These are phyloP conservation scores for Chlorella sorokiniana DNA, from an alignment of 139 green algal species.

Conservation along the genomic window DNA sequence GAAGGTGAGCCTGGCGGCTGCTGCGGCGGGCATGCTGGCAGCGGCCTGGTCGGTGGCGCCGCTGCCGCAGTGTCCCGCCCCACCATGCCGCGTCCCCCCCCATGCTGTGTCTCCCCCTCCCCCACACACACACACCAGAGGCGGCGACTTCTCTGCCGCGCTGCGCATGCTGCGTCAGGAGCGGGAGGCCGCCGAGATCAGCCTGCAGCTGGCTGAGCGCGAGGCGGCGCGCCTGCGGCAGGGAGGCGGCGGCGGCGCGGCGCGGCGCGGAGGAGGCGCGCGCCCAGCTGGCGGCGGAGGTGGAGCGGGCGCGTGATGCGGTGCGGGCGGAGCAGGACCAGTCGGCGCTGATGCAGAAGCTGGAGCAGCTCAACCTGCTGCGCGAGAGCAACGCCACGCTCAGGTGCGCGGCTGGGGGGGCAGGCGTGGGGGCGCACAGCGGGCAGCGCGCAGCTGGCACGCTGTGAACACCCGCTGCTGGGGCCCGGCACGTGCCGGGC, in stretches of 20 bases:
- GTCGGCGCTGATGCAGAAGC: conserved; percentile 31
- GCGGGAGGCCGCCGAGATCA: conserved; percentile 50
- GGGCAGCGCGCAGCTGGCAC: too few relatives aligned
- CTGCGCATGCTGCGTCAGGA: conserved; percentile 55
- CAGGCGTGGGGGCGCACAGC: neutral
- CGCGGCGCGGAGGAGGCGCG: conserved; percentile 46
- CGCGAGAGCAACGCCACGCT: conserved; percentile 59
- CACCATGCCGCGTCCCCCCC: neutral
- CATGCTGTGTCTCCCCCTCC: neutral
- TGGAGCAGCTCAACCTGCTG: conserved; percentile 59
- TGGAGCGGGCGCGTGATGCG: conserved; percentile 28
- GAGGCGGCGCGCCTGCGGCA: conserved; percentile 45
- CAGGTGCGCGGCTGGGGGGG: conserved; percentile 11
- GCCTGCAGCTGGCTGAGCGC: conserved; percentile 50
- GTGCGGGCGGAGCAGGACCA: conserved; percentile 45
- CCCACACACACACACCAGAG: too few relatives aligned
- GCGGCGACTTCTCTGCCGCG: conserved; percentile 44
- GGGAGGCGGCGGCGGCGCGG: conserved; percentile 26
- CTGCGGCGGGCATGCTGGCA: neutral
- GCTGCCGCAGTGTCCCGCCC: neutral
- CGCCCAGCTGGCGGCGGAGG: conserved; percentile 39
- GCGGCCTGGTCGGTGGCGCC: neutral
- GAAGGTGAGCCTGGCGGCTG: conserved; percentile 9
- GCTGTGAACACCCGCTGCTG: too few relatives aligned
- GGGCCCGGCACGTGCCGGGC: neutral